Conservation (phyloP, 352 stramenopile genomes). For the Globisporangium okanoganense region DNA sequence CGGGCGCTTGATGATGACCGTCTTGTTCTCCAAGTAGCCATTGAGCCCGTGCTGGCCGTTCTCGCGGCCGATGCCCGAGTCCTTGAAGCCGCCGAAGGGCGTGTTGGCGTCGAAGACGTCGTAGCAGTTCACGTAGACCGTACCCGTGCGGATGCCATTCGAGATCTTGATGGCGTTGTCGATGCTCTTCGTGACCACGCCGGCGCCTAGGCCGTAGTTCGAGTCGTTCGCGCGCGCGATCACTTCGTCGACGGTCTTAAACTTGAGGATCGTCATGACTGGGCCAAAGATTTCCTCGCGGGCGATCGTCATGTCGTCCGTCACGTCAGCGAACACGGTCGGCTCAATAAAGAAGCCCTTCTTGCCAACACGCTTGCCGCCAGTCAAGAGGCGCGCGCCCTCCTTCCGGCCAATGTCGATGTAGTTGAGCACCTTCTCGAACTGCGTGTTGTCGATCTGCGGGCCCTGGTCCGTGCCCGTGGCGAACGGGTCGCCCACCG, state of each 20-base stretch:
- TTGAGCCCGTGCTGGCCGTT: constrained; percentile 64
- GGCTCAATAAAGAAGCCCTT: constrained; percentile 90
- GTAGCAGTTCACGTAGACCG: constrained; percentile 95
- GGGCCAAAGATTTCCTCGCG: constrained; percentile 93
- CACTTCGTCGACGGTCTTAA: constrained; percentile 87
- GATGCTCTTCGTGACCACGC: constrained; percentile 89
- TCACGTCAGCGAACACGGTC: constrained; percentile 87
- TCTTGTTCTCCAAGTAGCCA: constrained; percentile 82
- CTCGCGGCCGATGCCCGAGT: constrained; percentile 83
- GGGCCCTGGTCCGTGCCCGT: constrained; percentile 40
- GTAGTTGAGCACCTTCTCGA: constrained; percentile 86
- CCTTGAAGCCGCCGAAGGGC: constrained; percentile 87
- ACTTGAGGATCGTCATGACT: constrained; percentile 88
- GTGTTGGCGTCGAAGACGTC: constrained; percentile 84
- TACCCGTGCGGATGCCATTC: constrained; percentile 85
- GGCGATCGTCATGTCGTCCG: constrained; percentile 85
- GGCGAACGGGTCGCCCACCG: constrained; percentile 53
- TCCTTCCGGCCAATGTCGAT: constrained; percentile 77
- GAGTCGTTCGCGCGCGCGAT: constrained; percentile 85
- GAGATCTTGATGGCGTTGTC: constrained; percentile 84
- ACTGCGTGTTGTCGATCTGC: constrained; percentile 60
- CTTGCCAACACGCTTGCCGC: constrained; percentile 65
- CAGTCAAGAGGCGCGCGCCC: constrained; percentile 76
- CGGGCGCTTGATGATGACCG: constrained; percentile 64
- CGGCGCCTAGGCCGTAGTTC: constrained; percentile 83